phyloP scores from a whole-genome alignment of 2,329 filamentous ascomycete species.

The Meredithiella fracta region DNA sequence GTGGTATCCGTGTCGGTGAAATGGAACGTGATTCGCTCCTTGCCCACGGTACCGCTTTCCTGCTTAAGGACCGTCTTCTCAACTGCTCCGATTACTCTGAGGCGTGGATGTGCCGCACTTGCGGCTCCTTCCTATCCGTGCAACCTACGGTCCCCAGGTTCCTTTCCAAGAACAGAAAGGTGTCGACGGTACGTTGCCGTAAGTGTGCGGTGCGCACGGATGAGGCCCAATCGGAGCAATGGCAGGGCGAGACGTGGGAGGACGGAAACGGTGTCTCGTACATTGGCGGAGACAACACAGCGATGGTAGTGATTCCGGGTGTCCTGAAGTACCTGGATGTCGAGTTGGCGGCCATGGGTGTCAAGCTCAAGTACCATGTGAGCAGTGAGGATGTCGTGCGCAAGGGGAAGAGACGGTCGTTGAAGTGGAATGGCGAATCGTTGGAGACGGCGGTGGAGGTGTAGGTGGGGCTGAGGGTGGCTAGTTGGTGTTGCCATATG shows the following conservation, averaged over 20 bases:
- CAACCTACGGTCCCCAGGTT: constrained; percentile 60
- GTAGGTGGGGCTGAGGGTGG: neutral
- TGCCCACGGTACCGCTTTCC: constrained; percentile 85
- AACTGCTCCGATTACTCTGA: constrained; percentile 92
- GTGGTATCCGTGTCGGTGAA: constrained; percentile 96
- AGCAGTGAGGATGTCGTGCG: constrained; percentile 48
- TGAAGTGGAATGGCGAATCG: constrained; percentile 17
- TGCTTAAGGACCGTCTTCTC: constrained; percentile 86
- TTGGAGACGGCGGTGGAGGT: constrained; percentile 2
- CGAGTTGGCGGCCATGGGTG: constrained; percentile 89
- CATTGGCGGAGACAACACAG: constrained; percentile 79
- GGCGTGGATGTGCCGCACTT: constrained; percentile 75
- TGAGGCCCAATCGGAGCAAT: constrained; percentile 37
- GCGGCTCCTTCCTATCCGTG: constrained; percentile 79
- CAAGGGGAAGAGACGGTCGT: constrained; percentile 32
- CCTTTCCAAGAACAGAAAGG: constrained; percentile 45
- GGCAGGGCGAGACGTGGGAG: constrained; percentile 72
- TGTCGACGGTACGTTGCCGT: constrained; percentile 60
- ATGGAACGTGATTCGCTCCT: constrained; percentile 96
- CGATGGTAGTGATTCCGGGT: constrained; percentile 79
- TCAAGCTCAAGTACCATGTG: constrained; percentile 71
- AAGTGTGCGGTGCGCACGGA: constrained; percentile 52
- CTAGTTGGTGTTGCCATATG: neutral
- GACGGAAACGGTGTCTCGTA: constrained; percentile 73
- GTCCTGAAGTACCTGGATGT: constrained; percentile 89